Evolutionary conservation across 768 basidiomycete species (phyloP), one percentile per base, ranked within the genome.

Genomic region (Suillus americanus): DNA sequence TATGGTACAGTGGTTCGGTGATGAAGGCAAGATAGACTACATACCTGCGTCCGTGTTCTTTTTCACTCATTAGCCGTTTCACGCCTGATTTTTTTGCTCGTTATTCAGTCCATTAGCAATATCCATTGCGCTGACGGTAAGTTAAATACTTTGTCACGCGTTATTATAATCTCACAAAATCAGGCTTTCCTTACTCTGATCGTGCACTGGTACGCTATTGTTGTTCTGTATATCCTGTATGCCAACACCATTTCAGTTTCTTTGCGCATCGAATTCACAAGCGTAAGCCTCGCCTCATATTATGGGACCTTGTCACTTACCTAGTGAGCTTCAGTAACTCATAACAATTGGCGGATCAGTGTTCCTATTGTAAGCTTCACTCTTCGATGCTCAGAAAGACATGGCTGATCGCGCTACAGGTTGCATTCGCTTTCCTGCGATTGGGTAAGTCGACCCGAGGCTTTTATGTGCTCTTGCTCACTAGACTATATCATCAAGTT

Each of bases 151-250:
- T 33, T 5, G 12, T 2, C 10, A 10, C 1, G 50, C 20, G 18
- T 56, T 60, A 25, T 65, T 41, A 45, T 13, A 61, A 75, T 25
- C 72, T 76, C 0, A 75, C 78, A 8, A 18, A 40, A 28, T 3
- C 77, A 67, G 83, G 83, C 82, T 2, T 68, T 81, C 25, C 73
- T 83, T 43, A 85, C 83, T 1, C 78, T 84, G 61, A 74, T 83
- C 38, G 83, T 85, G 8, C 84, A 85, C 64, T 81, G 83, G 83
- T 84, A 61, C 37, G 77, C 60, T 25, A 16, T 53, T 45, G 20
- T 2, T 20, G 10, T 20, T 5, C 5, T 28, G 10, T 28, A 20
- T 25, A 40, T 40, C 5, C 25, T 3, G 50, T 46, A 50, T 54
- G 12, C 61, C 63, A 41, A 64, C 46, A 13, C 45, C 33, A 14